A percentile compares a stretch with the other conserved stretches of the same genome.
Conservation (phyloP, 1,284 basidiomycete genomes). For the Marasmius sp. region DNA sequence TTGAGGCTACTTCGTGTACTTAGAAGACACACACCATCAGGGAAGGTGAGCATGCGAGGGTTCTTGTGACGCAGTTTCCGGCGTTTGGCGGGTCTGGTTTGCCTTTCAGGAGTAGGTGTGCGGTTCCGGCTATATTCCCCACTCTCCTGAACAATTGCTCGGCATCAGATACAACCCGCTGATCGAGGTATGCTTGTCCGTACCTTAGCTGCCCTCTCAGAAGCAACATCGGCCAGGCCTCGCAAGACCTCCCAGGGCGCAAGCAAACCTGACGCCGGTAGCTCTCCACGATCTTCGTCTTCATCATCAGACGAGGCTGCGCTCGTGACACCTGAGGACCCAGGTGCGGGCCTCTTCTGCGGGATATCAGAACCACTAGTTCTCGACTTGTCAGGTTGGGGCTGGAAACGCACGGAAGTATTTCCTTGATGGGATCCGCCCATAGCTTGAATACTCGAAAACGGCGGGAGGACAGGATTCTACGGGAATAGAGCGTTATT, state of each 20-base stretch:
- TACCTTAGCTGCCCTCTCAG: slow-evolving; percentile 74
- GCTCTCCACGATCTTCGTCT: slow-evolving; percentile 69
- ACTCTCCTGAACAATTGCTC: slow-evolving; percentile 60
- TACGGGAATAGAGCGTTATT: slow-evolving; percentile 30
- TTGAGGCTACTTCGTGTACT: slow-evolving; percentile 8
- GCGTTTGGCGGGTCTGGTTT: slow-evolving; percentile 64
- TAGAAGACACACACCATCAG: slow-evolving; percentile 53
- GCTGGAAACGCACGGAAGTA: slow-evolving; percentile 61
- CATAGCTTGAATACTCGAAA: slow-evolving; percentile 66
- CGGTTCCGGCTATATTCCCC: slow-evolving; percentile 73
- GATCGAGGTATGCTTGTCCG: slow-evolving; percentile 18
- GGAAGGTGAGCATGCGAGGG: slow-evolving; percentile 54
- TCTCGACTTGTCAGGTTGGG: slow-evolving; percentile 29
- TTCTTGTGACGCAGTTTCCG: slow-evolving; percentile 64
- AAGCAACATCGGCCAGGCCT: slow-evolving; percentile 77
- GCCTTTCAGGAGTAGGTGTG: slow-evolving; percentile 67
- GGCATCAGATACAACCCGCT: neutral
- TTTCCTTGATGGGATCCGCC: slow-evolving; percentile 49
- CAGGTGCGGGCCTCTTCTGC: slow-evolving; percentile 59
- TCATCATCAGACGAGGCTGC: slow-evolving; percentile 77
- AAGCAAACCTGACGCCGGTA: slow-evolving; percentile 77
- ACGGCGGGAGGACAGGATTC: slow-evolving; percentile 64
- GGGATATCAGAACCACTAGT: slow-evolving; percentile 17
- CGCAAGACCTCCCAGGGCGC: slow-evolving; percentile 83
- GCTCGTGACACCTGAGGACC: slow-evolving; percentile 66